A percentile compares a stretch with the other conserved stretches of the same genome.
Evolutionary conservation across 495 filamentous ascomycete species (phyloP).

Genomic region (Chaetomium fimeti): DNA sequence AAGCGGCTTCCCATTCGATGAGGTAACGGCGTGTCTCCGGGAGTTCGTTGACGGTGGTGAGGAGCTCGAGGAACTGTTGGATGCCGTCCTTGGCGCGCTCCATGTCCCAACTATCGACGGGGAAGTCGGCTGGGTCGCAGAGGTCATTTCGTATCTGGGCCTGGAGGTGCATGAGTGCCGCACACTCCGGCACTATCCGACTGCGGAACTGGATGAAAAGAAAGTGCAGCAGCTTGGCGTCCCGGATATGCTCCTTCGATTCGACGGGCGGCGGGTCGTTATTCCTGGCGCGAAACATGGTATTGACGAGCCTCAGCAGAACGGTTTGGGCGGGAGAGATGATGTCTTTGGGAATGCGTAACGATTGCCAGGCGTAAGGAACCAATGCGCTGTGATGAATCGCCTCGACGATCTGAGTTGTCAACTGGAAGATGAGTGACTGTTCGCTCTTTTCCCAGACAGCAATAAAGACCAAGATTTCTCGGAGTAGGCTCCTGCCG

Average conservation of each 20-base stretch:
- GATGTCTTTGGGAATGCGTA: conserved; percentile 89
- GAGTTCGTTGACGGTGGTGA: conserved; percentile 83
- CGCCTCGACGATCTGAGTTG: conserved; percentile 90
- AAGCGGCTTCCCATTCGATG: conserved; percentile 82
- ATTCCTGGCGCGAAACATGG: conserved; percentile 74
- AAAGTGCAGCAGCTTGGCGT: conserved; percentile 71
- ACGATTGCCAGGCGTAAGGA: conserved; percentile 84
- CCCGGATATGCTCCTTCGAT: conserved; percentile 47
- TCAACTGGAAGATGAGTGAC: conserved; percentile 90
- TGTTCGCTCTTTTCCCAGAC: conserved; percentile 93
- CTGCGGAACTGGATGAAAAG: conserved; percentile 89
- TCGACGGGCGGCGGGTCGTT: conserved; percentile 56
- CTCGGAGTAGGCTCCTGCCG: conserved; percentile 80
- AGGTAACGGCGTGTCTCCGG: conserved; percentile 59
- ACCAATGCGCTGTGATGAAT: conserved; percentile 84
- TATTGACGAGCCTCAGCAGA: conserved; percentile 81
- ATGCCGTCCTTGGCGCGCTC: conserved; percentile 81
- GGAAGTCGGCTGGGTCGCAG: conserved; percentile 69
- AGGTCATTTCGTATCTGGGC: conserved; percentile 67
- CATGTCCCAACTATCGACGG: conserved; percentile 95
- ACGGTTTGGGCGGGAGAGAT: conserved; percentile 93
- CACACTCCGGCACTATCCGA: conserved; percentile 87
- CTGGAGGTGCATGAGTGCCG: conserved; percentile 88
- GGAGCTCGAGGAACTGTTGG: conserved; percentile 89
- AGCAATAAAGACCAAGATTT: conserved; percentile 91